A percentile compares a stretch with the other conserved stretches of the same genome.
Evolutionary conservation across 768 basidiomycete genomes (phyloP).

Genomic region (Crucibulum laeve): DNA sequence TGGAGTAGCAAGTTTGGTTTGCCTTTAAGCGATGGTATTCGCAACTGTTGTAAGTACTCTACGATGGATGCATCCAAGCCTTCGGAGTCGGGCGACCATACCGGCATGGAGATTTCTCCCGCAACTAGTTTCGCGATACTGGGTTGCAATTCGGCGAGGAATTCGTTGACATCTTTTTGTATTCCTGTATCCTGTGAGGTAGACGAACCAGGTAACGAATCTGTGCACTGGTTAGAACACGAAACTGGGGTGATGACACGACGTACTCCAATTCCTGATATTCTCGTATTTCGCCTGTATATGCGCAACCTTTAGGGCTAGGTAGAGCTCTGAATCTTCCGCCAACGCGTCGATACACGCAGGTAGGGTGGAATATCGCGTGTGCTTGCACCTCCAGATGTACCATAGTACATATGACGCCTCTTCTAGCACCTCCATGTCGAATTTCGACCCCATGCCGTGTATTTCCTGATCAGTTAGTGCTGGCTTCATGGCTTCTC

Average conservation of each 20-base stretch:
- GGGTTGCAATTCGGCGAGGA: slow-evolving; percentile 24
- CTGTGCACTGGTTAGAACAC: slow-evolving; percentile 1
- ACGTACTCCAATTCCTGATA: slow-evolving; percentile 30
- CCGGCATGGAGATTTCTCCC: slow-evolving; percentile 26
- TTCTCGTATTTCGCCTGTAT: slow-evolving; percentile 19
- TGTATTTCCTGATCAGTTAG: slow-evolving; percentile 22
- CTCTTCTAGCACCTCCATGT: slow-evolving; percentile 32
- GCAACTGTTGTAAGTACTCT: slow-evolving; percentile 19
- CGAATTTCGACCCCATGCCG: slow-evolving; percentile 25
- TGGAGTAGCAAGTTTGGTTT: slow-evolving; percentile 39
- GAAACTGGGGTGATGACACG: not conserved
- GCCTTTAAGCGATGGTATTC: slow-evolving; percentile 30
- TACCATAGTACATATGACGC: slow-evolving; percentile 36
- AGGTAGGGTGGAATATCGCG: slow-evolving; percentile 23
- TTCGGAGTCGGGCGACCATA: slow-evolving; percentile 22
- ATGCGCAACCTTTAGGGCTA: slow-evolving; percentile 27
- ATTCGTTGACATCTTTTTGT: slow-evolving; percentile 14
- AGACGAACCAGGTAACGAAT: slow-evolving; percentile 2
- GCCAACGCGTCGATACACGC: slow-evolving; percentile 28
- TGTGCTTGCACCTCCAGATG: slow-evolving; percentile 26
- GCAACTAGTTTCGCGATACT: slow-evolving; percentile 24
- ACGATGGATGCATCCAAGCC: slow-evolving; percentile 15
- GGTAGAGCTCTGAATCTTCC: slow-evolving; percentile 24
- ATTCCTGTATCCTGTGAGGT: slow-evolving; percentile 9
- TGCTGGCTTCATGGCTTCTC: not conserved